These are phyloP conservation scores for Aspergillus hancockii DNA, from an alignment of 495 filamentous ascomycete species.

Conservation along the genomic window DNA sequence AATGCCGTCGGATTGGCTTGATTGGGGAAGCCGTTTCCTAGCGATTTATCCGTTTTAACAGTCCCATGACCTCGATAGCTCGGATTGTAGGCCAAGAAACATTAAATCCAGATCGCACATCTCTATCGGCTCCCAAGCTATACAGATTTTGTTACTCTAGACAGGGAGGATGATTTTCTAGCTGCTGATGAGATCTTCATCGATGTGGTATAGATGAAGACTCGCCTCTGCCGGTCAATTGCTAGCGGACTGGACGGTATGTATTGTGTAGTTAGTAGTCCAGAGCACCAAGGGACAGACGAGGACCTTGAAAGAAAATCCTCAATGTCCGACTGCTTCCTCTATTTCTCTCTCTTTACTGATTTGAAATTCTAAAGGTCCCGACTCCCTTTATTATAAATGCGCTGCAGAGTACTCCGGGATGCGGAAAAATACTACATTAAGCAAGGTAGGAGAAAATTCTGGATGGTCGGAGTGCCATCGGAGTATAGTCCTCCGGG, in stretches of 20 bases:
- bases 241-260: no score
- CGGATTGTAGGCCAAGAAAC: background rate
- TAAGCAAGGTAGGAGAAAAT: background rate
- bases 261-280: no score
- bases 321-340: no score
- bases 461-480: background rate
- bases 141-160: no score
- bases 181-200: background rate
- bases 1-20: background rate
- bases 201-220: no score
- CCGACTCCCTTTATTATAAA: no score
- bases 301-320: no score
- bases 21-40: background rate
- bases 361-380: no score
- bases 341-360: no score
- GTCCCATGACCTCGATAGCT: background rate
- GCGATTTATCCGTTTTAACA: background rate
- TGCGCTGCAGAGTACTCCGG: background rate
- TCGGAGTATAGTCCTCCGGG: conserved; percentile 11
- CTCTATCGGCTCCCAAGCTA: no score
- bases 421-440: background rate
- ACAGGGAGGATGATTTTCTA: background rate
- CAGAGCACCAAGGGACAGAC: no score
- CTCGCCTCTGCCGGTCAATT: no score
- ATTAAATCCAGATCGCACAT: background rate